Percentiles rank a stretch among this genome's conserved stretches.
phyloP scores from a whole-genome alignment of 495 filamentous ascomycete species.

The Aspergillus mulundensis region DNA sequence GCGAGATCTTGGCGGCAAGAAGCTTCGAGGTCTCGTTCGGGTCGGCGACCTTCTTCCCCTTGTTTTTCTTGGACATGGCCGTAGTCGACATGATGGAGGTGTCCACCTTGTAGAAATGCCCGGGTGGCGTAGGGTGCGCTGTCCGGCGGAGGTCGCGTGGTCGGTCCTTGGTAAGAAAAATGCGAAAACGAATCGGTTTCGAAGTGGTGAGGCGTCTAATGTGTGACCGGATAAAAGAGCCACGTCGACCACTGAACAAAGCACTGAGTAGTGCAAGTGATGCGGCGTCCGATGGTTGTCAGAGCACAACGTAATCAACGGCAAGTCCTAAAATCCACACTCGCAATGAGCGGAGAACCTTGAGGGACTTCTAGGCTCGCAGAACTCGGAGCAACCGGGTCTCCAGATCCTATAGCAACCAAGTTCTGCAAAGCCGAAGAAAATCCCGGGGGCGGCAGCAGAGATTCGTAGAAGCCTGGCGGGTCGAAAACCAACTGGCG shows the following conservation, averaged over 20 bases:
- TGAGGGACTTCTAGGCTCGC: conserved; percentile 25
- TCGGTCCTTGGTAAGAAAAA: conserved; percentile 21
- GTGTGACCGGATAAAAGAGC: conserved; percentile 15
- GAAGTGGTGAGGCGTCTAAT: conserved; percentile 11
- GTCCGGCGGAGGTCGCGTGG: conserved; percentile 22
- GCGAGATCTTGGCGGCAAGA: conserved; percentile 87
- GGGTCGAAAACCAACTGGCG: conserved; percentile 5
- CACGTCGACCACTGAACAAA: conserved; percentile 13
- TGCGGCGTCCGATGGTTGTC: neutral
- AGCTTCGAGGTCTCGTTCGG: conserved; percentile 84
- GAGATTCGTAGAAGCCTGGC: neutral
- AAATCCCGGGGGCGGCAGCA: conserved; percentile 1
- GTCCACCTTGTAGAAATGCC: neutral
- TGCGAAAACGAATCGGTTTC: conserved; percentile 19
- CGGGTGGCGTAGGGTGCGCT: conserved; percentile 5
- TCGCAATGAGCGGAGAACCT: conserved; percentile 22
- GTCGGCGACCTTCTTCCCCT: conserved; percentile 70
- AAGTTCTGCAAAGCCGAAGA: conserved; percentile 19
- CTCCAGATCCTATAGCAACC: conserved; percentile 13
- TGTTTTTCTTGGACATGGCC: conserved; percentile 59
- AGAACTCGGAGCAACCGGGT: conserved; percentile 31
- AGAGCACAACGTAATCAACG: conserved; percentile 4
- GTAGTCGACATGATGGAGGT: conserved; percentile 37
- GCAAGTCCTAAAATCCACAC: conserved; percentile 12
- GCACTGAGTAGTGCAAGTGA: neutral